Evolutionary conservation across 1,284 basidiomycete species (phyloP).

Genomic region (Cystobasidium pallidum): DNA sequence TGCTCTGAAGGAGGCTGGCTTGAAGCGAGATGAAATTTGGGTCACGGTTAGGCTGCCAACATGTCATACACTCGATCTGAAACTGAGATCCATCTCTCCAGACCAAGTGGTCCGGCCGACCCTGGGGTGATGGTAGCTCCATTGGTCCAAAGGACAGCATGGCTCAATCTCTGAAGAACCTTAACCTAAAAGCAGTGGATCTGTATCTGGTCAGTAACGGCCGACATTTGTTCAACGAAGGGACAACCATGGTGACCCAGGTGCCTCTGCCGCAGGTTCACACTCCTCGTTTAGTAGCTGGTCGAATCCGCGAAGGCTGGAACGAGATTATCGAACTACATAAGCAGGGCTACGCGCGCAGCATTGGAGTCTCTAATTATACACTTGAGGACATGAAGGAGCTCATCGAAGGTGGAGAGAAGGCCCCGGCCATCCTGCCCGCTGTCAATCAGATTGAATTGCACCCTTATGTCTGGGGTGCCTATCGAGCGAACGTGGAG

Average conservation of each 20-base stretch:
- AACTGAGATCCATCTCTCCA: background rate
- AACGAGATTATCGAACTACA: conserved; percentile 65
- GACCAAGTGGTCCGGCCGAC: conserved; percentile 44
- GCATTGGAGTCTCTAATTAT: conserved; percentile 77
- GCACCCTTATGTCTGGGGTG: conserved; percentile 68
- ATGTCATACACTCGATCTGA: background rate
- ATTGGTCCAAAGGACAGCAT: conserved; percentile 58
- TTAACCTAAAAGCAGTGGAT: conserved; percentile 69
- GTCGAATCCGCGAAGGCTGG: conserved; percentile 66
- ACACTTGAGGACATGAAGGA: conserved; percentile 63
- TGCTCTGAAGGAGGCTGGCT: conserved; percentile 40
- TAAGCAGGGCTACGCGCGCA: conserved; percentile 66
- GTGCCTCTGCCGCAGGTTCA: background rate
- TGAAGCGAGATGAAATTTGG: conserved; percentile 43
- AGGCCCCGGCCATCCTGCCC: conserved; percentile 60
- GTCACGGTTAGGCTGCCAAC: conserved; percentile 38
- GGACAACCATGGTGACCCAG: too few species aligned
- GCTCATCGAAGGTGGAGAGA: conserved; percentile 59
- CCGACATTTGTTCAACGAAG: too few species aligned
- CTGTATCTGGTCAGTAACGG: conserved; percentile 64
- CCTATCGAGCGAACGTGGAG: conserved; percentile 63
- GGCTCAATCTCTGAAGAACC: conserved; percentile 65
- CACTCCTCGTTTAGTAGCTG: conserved; percentile 55
- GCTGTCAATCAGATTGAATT: conserved; percentile 71
- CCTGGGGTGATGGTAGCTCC: conserved; percentile 39